Conservation (phyloP, 1,139 yeast species). For the Hanseniaspora uvarum region DNA sequence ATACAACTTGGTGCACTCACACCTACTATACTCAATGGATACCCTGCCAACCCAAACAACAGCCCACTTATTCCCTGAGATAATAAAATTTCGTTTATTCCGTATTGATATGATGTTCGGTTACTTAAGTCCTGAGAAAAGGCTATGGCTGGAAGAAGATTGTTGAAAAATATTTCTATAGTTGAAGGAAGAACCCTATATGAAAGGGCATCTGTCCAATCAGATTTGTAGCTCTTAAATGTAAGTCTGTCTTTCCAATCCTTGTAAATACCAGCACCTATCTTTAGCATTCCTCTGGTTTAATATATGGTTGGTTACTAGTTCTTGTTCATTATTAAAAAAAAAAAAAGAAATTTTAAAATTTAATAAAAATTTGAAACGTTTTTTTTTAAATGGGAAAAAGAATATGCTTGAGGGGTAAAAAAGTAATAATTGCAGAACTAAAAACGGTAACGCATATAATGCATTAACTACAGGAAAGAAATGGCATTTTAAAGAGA, state of each 20-base stretch:
- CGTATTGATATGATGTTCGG: constrained; percentile 73
- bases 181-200: constrained; percentile 86
- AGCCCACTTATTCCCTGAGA: constrained; percentile 84
- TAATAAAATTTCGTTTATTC: constrained; percentile 79
- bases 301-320: background rate
- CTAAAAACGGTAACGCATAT: too few relatives aligned
- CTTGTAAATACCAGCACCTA: constrained; percentile 30
- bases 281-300: constrained; percentile 14
- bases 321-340: background rate
- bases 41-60: constrained; percentile 80
- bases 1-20: constrained; percentile 93
- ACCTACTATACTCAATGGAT: constrained; percentile 92
- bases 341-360: background rate
- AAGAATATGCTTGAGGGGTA: too few relatives aligned
- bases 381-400: too few relatives aligned
- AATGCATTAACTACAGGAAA: too few relatives aligned
- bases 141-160: constrained; percentile 84
- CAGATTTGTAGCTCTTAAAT: constrained; percentile 46
- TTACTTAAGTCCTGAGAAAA: constrained; percentile 97
- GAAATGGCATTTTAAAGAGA: too few relatives aligned
- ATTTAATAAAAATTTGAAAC: background rate
- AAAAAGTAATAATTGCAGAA: too few relatives aligned
- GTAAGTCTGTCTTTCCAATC: constrained; percentile 40
- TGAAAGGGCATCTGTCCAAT: constrained; percentile 73
- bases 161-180: constrained; percentile 74